These are phyloP conservation scores for Pythium chondricola DNA, from an alignment of 352 stramenopile genomes.

Conservation along the genomic window DNA sequence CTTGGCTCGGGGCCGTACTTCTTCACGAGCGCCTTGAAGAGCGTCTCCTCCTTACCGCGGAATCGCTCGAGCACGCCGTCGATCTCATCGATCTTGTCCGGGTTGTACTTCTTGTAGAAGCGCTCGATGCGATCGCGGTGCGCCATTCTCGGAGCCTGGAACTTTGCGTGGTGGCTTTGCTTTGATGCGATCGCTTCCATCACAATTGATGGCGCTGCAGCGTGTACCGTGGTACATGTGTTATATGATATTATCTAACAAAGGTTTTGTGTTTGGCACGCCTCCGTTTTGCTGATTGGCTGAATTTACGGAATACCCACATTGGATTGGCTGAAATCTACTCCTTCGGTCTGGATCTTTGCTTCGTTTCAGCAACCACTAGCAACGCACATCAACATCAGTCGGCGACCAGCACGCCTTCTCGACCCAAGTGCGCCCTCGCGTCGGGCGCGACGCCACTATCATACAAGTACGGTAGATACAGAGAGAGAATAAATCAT, in stretches of 20 bases:
- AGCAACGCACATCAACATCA: neutral
- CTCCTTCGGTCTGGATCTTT: slow-evolving; percentile 4
- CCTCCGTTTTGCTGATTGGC: slow-evolving; percentile 7
- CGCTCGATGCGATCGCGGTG: slow-evolving; percentile 62
- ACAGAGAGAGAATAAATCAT: too few relatives aligned
- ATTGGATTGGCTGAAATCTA: too few relatives aligned
- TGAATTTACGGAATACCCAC: slow-evolving; percentile 12
- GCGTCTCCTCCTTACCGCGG: slow-evolving; percentile 61
- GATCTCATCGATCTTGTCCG: slow-evolving; percentile 77
- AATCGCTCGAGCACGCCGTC: slow-evolving; percentile 78
- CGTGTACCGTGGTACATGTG: neutral
- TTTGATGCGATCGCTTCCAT: too few relatives aligned
- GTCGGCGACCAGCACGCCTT: neutral
- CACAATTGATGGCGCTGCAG: too few relatives aligned
- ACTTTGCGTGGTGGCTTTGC: neutral
- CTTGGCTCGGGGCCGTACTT: slow-evolving; percentile 78
- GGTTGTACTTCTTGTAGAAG: slow-evolving; percentile 85
- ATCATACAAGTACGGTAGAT: too few relatives aligned
- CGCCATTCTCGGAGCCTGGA: slow-evolving; percentile 35
- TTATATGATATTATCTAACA: neutral
- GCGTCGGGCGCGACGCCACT: neutral
- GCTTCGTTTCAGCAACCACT: neutral
- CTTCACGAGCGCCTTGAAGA: slow-evolving; percentile 73
- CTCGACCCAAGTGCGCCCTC: neutral
- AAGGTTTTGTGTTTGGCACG: slow-evolving; percentile 8